Base-by-base conservation (phyloP, 495 filamentous ascomycete genomes). In the Copromyces sp. region DNA sequence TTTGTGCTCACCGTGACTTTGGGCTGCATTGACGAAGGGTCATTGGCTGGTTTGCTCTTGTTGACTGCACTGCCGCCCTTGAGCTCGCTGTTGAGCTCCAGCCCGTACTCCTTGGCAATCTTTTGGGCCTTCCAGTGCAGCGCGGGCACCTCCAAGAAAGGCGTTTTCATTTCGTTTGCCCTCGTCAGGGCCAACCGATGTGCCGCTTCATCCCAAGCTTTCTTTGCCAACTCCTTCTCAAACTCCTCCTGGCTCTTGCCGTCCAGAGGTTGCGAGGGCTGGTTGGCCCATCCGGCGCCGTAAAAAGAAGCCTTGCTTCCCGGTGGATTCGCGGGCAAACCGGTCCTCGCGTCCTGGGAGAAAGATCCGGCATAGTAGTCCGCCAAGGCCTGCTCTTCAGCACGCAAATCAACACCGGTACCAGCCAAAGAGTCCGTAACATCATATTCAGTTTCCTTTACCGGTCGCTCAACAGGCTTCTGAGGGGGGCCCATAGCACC, bases 401-500 rank as follows among this genome's bases (percentile, higher is more conserved):
- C 93, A 69, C 88, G 88, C 2, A 97, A 83, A 83, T 97, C 92
- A 72, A 97, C 90, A 69, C 93, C 94, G 32, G 93, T 91, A 40
- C 88, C 90, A 39, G 88, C 87, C 72, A 97, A 78, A 68, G 94
- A 90, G 84, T 97, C 94, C 68, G 87, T 90, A 69, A 93, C 83
- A 44, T 87, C 86, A 68, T 85, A 83, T 71, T 93, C 89, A 59
- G 90, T 87, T 45, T 91, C 88, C 80, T 93, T 93, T 0, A 85
- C 85, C 0, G 89, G 87, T 72, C 89, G 89, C 39, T 92, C 90
- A 9, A 84, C 84, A 20, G 93, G 91, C 69, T 89, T 91, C 41
- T 89, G 89, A 1, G 94, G 94, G 20, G 94, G 94, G 0, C 92
- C 92, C 94, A 97, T 97, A 20, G 86, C 84, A 65, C 83, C 83